phyloP scores from a whole-genome alignment of 1,284 basidiomycete species.

The Mycosarcoma maydis region DNA sequence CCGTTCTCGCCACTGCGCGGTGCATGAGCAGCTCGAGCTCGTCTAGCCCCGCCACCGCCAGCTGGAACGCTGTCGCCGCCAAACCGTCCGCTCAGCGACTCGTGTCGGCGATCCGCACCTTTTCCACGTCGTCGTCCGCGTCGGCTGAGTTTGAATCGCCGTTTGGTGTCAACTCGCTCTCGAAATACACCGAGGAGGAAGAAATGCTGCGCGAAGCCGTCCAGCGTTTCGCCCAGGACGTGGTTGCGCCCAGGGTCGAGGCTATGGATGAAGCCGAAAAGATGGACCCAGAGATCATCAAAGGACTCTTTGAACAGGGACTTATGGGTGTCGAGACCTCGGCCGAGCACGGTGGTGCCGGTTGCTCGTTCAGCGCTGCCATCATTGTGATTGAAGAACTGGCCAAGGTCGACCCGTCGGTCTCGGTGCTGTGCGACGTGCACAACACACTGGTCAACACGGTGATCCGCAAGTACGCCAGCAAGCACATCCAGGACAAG shows the following conservation, averaged over 20 bases:
- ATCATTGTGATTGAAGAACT: conserved; percentile 98
- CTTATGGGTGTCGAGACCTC: conserved; percentile 98
- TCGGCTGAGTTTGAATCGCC: conserved; percentile 59
- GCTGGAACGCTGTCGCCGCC: conserved; percentile 21
- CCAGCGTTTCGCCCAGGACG: conserved; percentile 79
- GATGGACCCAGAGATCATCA: conserved; percentile 90
- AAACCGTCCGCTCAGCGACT: conserved; percentile 21
- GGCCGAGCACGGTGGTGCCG: conserved; percentile 84
- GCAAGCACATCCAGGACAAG: conserved; percentile 83
- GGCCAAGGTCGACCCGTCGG: conserved; percentile 93
- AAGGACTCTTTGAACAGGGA: conserved; percentile 93
- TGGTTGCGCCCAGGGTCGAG: conserved; percentile 86
- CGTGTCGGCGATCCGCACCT: conserved; percentile 38
- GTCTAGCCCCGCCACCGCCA: background rate
- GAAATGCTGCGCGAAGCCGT: conserved; percentile 66
- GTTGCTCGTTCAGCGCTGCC: conserved; percentile 90
- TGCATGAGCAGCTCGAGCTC: conserved; percentile 7
- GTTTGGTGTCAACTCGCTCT: conserved; percentile 64
- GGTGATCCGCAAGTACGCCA: conserved; percentile 87
- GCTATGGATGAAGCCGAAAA: conserved; percentile 98
- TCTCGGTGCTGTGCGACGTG: conserved; percentile 95
- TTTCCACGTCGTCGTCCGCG: conserved; percentile 34
- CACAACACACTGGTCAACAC: conserved; percentile 89
- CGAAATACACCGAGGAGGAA: conserved; percentile 64
- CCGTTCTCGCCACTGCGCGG: conserved; percentile 23